phyloP scores from a whole-genome alignment of 2,329 filamentous ascomycete genomes.

The Fusarium xyrophilum region DNA sequence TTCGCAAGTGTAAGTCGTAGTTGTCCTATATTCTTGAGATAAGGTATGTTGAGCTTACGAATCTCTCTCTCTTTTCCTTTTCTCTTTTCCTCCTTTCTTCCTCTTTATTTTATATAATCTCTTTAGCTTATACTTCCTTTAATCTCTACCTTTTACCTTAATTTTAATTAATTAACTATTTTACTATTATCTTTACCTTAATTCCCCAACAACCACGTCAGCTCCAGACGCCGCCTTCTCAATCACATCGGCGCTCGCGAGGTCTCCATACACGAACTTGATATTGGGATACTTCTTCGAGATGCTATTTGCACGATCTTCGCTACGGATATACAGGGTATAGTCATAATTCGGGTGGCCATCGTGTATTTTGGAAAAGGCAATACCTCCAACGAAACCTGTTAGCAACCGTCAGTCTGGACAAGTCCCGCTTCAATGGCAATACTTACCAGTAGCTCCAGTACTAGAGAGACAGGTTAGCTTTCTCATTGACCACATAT shows the following conservation, averaged over 20 bases:
- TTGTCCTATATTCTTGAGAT: conserved; percentile 23
- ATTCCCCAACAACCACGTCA: conserved; percentile 59
- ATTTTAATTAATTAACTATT: too few species aligned
- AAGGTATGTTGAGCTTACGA: conserved; percentile 47
- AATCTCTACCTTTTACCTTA: too few species aligned
- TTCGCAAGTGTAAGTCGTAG: not conserved
- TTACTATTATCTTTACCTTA: too few species aligned
- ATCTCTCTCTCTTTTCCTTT: too few species aligned
- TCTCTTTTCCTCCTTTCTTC: too few species aligned
- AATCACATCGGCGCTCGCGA: conserved; percentile 55
- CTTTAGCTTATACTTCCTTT: too few species aligned
- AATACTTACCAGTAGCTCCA: conserved; percentile 51
- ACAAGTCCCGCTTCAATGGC: rapidly evolving
- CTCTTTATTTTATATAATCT: too few species aligned
- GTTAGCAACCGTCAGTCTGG: not conserved
- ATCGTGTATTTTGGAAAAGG: conserved; percentile 52
- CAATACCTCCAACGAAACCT: conserved; percentile 62
- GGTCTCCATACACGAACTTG: conserved; percentile 56
- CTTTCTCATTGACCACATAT: not conserved
- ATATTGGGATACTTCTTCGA: conserved; percentile 55
- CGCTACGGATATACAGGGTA: conserved; percentile 55
- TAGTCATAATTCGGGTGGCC: conserved; percentile 57
- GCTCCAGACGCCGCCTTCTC: conserved; percentile 60
- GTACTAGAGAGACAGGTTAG: conserved; percentile 43
- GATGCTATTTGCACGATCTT: conserved; percentile 53